These are phyloP conservation scores for Plasmopara viticola DNA, from an alignment of 352 stramenopile genomes.

Conservation along the genomic window DNA sequence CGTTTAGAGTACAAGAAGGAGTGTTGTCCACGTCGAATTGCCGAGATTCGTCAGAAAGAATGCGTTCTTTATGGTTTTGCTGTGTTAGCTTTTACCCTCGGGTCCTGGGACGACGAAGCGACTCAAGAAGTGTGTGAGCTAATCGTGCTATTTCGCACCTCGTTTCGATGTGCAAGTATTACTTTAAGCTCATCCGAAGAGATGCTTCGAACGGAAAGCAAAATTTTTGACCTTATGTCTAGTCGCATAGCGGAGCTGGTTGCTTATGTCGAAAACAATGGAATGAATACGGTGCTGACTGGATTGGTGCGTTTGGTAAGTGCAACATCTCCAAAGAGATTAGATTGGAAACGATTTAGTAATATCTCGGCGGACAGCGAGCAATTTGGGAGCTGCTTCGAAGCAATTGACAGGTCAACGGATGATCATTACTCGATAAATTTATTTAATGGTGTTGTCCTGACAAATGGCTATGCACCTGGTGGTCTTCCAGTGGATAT, in stretches of 20 bases:
- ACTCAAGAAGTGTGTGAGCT: constrained; percentile 35
- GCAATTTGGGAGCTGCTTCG: constrained; percentile 27
- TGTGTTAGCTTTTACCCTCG: constrained; percentile 25
- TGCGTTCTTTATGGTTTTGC: constrained; percentile 43
- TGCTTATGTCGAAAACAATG: constrained; percentile 6
- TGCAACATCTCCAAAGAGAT: constrained; percentile 9
- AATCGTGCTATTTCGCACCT: constrained; percentile 39
- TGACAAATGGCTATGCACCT: constrained; percentile 35
- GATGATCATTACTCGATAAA: constrained; percentile 39
- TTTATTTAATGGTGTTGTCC: constrained; percentile 36
- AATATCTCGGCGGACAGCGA: not conserved
- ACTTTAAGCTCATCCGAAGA: constrained; percentile 14
- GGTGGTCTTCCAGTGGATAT: constrained; percentile 34
- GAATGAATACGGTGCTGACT: constrained; percentile 7
- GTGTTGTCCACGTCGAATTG: constrained; percentile 9
- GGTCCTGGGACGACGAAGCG: constrained; percentile 8
- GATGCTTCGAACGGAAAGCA: constrained; percentile 17
- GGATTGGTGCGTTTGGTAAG: constrained; percentile 24
- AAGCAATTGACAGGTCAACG: constrained; percentile 12
- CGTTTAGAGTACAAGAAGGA: constrained; percentile 5
- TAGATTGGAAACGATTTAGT: constrained; percentile 21
- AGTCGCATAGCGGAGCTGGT: constrained; percentile 16
- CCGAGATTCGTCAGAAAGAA: constrained; percentile 28
- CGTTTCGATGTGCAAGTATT: constrained; percentile 22
- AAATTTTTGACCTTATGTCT: constrained; percentile 33